These are phyloP conservation scores for Ophiocytium majus DNA, from an alignment of 352 stramenopile species.

Conservation along the genomic window DNA sequence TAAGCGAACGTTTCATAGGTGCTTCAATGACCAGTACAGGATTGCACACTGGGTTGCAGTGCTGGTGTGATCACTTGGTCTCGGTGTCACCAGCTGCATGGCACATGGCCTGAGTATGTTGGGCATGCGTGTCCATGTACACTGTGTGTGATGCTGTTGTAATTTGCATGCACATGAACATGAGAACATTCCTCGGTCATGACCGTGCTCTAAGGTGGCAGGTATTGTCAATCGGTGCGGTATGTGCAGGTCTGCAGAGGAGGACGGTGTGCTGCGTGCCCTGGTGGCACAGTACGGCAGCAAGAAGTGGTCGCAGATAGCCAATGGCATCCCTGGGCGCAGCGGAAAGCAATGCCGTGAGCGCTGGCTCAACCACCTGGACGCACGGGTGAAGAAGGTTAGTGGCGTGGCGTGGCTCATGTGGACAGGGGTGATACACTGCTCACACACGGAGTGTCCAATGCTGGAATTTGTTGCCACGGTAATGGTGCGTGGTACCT, in stretches of 20 bases:
- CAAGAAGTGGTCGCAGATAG: slow-evolving; percentile 30
- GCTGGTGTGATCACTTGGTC: no score
- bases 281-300: not conserved
- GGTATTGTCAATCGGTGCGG: no score
- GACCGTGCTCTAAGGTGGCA: no score
- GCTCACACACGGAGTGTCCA: not conserved
- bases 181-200: no score
- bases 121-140: no score
- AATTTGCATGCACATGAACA: no score
- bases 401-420: not conserved
- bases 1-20: no score
- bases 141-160: no score
- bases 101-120: no score
- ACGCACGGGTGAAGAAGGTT: slow-evolving; percentile 89
- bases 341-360: slow-evolving; percentile 89
- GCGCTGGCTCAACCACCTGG: slow-evolving; percentile 89
- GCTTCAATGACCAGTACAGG: no score
- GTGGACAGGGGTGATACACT: not conserved
- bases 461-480: not conserved
- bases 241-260: slow-evolving; percentile 23
- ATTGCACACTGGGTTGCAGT: no score
- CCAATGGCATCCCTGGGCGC: slow-evolving; percentile 51
- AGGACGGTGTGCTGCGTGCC: not conserved
- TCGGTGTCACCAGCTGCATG: no score
- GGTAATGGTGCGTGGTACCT: not conserved